A percentile compares a stretch with the other conserved stretches of the same genome.
Conservation (phyloP, 2,329 filamentous ascomycete species). For the Alternaria arborescens region DNA sequence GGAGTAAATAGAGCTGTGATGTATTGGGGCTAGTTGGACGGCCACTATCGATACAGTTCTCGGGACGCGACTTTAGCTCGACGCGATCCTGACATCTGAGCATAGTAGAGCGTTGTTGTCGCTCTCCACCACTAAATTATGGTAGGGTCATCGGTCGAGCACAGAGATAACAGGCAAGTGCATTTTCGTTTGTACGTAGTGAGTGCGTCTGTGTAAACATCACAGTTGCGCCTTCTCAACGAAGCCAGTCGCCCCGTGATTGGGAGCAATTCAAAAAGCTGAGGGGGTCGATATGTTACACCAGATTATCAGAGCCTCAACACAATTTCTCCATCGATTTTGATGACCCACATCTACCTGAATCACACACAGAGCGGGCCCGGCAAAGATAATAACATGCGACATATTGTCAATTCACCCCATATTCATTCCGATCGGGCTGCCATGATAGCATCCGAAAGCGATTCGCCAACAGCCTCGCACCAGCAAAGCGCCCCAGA, state of each 20-base stretch:
- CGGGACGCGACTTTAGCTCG: neutral
- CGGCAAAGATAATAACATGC: neutral
- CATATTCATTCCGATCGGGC: neutral
- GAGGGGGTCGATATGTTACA: neutral
- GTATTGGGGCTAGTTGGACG: neutral
- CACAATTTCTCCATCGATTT: neutral
- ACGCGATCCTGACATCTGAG: neutral
- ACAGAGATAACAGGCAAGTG: neutral
- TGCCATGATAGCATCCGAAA: neutral
- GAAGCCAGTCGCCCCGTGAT: neutral
- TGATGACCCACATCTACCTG: too few species aligned
- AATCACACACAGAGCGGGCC: neutral
- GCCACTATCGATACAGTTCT: conserved; percentile 4
- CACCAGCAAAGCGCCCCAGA: neutral
- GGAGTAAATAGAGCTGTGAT: neutral
- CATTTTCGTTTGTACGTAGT: neutral
- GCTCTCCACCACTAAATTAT: neutral
- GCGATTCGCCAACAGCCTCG: neutral
- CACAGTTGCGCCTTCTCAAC: neutral
- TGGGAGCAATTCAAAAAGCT: neutral
- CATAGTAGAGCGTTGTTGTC: neutral
- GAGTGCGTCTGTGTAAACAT: neutral
- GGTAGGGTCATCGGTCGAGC: neutral
- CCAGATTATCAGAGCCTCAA: neutral
- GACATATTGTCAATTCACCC: neutral